Conservation (phyloP, 2,329 filamentous ascomycete genomes). For the Xylariaceae sp. region DNA sequence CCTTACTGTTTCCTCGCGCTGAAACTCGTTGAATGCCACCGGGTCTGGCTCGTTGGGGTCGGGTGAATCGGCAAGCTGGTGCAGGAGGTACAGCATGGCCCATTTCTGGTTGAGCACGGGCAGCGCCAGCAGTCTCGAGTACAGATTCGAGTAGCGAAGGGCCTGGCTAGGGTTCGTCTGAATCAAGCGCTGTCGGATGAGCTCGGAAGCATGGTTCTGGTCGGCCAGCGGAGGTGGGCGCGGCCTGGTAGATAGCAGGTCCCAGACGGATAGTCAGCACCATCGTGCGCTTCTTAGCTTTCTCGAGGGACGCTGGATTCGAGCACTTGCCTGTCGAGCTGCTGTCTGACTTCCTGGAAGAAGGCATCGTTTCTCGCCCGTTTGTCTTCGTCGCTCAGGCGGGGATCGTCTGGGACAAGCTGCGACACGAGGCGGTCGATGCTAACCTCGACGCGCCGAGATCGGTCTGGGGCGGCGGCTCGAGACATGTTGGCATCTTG, state of each 20-base stretch:
- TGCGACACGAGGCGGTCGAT: conserved; percentile 72
- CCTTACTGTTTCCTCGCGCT: conserved; percentile 19
- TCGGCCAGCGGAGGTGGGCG: conserved; percentile 54
- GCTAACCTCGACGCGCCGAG: conserved; percentile 66
- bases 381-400: conserved; percentile 59
- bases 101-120: conserved; percentile 93
- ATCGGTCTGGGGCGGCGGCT: conserved; percentile 51
- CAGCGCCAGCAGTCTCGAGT: conserved; percentile 80
- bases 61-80: conserved; percentile 67
- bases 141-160: conserved; percentile 80
- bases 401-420: conserved; percentile 58
- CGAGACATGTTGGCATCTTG: conserved; percentile 39
- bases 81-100: conserved; percentile 88
- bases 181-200: conserved; percentile 84
- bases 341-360: conserved; percentile 42
- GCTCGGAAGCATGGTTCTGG: conserved; percentile 84
- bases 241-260: conserved; percentile 27
- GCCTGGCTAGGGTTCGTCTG: conserved; percentile 72
- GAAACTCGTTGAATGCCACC: conserved; percentile 23
- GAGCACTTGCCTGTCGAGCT: conserved; percentile 41
- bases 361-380: conserved; percentile 62
- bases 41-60: conserved; percentile 43
- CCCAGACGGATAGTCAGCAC: conserved; percentile 6
- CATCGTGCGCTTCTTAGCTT: conserved; percentile 1
- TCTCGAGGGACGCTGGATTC: not conserved